Evolutionary conservation across 768 basidiomycete species (phyloP), one percentile per base, ranked within the genome.

Genomic region (Kwoniella newhampshirensis): DNA sequence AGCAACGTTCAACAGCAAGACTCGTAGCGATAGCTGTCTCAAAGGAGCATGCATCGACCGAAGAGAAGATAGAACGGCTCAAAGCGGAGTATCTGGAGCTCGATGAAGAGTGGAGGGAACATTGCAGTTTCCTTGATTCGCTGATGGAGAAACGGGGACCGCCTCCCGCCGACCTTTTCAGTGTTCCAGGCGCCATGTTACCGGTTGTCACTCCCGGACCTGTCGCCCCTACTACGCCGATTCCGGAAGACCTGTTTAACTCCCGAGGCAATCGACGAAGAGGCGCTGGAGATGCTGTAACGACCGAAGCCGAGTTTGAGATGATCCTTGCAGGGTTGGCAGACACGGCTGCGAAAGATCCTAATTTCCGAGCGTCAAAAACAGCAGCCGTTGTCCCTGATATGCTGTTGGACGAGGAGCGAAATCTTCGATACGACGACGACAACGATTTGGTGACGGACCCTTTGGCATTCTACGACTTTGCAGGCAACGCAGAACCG

Each of bases 301-400:
- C 91, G 3, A 91, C 92, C 17, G 93, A 97, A 76, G 82, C 94
- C 54, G 94, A 97, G 79, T 92, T 96, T 85, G 89, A 96, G 69
- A 91, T 92, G 77, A 91, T 98, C 71, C 88, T 98, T 55, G 90
- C 90, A n/a, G 89, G 87, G 68, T 79, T 96, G 37, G 91, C 90
- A 23, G 88, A 87, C 64, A 91, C 94, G 62, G 92, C 94, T 58
- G 84, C 89, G 27, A 89, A 87, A 39, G 92, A 98, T 76, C 90
- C 93, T 0, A 87, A 84, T 62, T 84, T 88, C 60, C 84, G 96
- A n/a, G 88, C 91, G 3, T 79, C 85, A 52, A 82, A 84, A 60
- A 96, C 96, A 61, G 82, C 90, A 30, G 93, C 93, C 17, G 83
- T 78, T 47, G 87, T 96, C 30, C 93, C 93, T 1, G 91, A 97